phyloP scores from a whole-genome alignment of 495 filamentous ascomycete genomes.

The Aspergillus campestris region DNA sequence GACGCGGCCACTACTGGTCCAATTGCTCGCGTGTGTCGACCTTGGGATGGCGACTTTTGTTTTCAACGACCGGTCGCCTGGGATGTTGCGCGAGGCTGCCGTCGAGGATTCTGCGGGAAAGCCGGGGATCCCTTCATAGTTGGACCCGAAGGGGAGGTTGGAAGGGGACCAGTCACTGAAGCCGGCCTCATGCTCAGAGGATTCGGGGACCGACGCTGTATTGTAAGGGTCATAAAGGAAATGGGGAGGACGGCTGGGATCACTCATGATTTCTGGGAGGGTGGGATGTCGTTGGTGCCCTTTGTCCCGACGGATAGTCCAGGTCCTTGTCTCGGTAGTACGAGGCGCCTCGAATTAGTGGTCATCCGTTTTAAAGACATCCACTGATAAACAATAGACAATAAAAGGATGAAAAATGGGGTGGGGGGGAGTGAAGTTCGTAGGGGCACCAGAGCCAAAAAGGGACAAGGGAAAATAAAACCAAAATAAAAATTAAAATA shows the following conservation, averaged over 20 bases:
- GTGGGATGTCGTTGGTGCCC: slow-evolving; percentile 4
- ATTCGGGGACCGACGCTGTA: slow-evolving; percentile 13
- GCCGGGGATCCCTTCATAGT: slow-evolving; percentile 12
- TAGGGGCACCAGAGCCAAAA: too few species aligned
- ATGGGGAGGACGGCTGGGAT: slow-evolving; percentile 15
- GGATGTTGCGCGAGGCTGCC: slow-evolving; percentile 3
- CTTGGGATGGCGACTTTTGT: slow-evolving; percentile 35
- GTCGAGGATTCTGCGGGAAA: slow-evolving; percentile 8
- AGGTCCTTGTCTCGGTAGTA: slow-evolving; percentile 6
- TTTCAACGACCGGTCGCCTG: slow-evolving; percentile 16
- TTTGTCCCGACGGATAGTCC: slow-evolving; percentile 1
- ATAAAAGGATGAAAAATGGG: neutral
- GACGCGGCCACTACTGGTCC: slow-evolving; percentile 32
- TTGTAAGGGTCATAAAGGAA: slow-evolving; percentile 10
- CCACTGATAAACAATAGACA: too few species aligned
- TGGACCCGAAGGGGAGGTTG: slow-evolving; percentile 1
- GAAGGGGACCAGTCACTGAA: too few species aligned
- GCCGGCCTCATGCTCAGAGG: slow-evolving; percentile 13
- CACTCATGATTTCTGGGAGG: slow-evolving; percentile 19
- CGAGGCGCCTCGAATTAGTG: neutral
- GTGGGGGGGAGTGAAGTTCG: neutral
- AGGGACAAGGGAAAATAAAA: too few species aligned
- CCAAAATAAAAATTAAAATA: too few species aligned
- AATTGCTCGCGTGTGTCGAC: slow-evolving; percentile 16
- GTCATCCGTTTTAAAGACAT: neutral